These are phyloP conservation scores for Aquanectria penicillioides DNA, from an alignment of 2,329 filamentous ascomycete genomes.

Conservation along the genomic window DNA sequence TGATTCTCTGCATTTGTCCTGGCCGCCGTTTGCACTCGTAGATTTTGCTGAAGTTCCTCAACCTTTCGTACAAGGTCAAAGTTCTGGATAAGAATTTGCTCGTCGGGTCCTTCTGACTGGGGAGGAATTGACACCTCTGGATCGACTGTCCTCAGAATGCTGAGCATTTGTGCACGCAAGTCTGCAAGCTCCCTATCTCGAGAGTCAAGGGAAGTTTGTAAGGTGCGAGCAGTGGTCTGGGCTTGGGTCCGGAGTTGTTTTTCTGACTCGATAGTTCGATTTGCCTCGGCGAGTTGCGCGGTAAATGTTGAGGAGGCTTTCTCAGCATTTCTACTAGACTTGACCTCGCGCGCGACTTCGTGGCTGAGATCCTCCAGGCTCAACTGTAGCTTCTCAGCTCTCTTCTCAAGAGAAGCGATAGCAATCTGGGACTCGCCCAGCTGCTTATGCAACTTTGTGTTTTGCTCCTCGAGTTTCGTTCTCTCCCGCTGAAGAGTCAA, in stretches of 20 bases:
- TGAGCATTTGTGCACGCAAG: slow-evolving; percentile 80
- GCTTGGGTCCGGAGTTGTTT: slow-evolving; percentile 85
- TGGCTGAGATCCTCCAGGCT: slow-evolving; percentile 93
- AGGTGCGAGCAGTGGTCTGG: slow-evolving; percentile 83
- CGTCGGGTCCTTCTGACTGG: slow-evolving; percentile 67
- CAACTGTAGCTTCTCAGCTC: slow-evolving; percentile 90
- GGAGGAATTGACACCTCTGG: slow-evolving; percentile 74
- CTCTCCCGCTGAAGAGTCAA: slow-evolving; percentile 85
- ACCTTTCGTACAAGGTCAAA: slow-evolving; percentile 89
- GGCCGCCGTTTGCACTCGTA: slow-evolving; percentile 84
- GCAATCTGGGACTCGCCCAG: slow-evolving; percentile 86
- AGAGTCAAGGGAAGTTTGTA: slow-evolving; percentile 82
- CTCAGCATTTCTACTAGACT: slow-evolving; percentile 88
- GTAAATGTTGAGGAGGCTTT: slow-evolving; percentile 84
- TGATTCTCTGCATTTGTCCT: slow-evolving; percentile 85
- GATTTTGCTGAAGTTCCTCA: slow-evolving; percentile 87
- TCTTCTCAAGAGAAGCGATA: slow-evolving; percentile 88
- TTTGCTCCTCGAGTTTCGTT: slow-evolving; percentile 82
- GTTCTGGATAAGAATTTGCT: slow-evolving; percentile 75
- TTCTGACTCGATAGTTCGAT: slow-evolving; percentile 90
- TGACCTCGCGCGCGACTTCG: slow-evolving; percentile 89
- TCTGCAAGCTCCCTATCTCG: slow-evolving; percentile 84
- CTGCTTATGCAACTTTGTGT: slow-evolving; percentile 81
- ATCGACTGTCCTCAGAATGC: slow-evolving; percentile 88
- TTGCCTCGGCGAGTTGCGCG: slow-evolving; percentile 87